Base-by-base conservation (phyloP, 2,329 filamentous ascomycete species). In the Colletotrichum higginsianum region DNA sequence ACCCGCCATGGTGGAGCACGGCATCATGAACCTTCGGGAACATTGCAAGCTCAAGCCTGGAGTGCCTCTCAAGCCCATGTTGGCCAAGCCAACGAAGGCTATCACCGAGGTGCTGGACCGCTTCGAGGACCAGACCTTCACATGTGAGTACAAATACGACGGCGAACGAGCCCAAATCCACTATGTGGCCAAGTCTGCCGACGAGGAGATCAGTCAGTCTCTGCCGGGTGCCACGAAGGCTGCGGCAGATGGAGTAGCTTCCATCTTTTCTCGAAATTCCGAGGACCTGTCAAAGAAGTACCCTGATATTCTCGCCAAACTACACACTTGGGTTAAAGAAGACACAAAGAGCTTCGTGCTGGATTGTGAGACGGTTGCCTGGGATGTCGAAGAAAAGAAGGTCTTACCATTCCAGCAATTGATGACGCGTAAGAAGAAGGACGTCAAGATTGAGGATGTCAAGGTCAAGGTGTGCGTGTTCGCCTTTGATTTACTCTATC, bases 91-190 rank as follows among this genome's bases (percentile, higher is more conserved):
- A 3, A 99, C 96, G 12, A 99, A 99, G 81, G 95, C 96, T 6
- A 98, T 99, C 77, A 98, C 95, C 0, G 96, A 99, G 83, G 96
- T 99, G 0, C 88, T 99, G 13, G 96, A 99, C 82, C 93, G 96
- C 6, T 99, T 99, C 75, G 96, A 98, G 80, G 91, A 93, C 74
- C 96, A 98, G 79, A 93, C 92, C 35, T 99, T 99, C 78, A 98
- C 96, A 1, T 99, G 96, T 83, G 96, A 99, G 81, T 99, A 97
- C 87, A 99, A 99, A 82, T 99, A 99, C 79, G 96, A 99, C 77
- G 96, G 96, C 60, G 96, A 99, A 82, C 89, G 96, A 79, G 96
- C 96, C n/a, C 96, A 99, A 80, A 98, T 99, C 61, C 96, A 99
- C 80, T 99, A 97, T 76, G 94, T 98, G 42, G 92, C 95, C 5